phyloP scores from a whole-genome alignment of 2,329 filamentous ascomycete genomes.

The Claviceps monticola region DNA sequence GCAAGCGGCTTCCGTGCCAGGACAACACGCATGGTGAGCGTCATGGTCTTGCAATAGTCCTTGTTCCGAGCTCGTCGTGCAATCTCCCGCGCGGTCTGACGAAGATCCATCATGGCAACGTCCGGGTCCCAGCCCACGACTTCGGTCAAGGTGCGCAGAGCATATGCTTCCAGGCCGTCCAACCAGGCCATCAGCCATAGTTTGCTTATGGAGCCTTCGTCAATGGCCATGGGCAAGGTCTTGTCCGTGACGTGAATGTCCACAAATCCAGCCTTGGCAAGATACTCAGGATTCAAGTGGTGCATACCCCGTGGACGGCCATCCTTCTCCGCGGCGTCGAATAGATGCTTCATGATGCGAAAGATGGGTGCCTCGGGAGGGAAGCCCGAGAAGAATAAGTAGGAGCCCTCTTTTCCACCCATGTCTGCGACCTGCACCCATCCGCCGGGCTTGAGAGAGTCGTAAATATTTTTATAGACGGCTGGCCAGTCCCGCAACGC shows the following conservation, averaged over 20 bases:
- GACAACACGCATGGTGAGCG: slow-evolving; percentile 33
- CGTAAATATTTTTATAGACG: slow-evolving; percentile 38
- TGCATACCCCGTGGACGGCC: slow-evolving; percentile 30
- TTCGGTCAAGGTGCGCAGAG: slow-evolving; percentile 36
- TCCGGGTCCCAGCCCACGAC: slow-evolving; percentile 38
- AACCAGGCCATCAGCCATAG: slow-evolving; percentile 39
- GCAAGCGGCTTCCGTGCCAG: slow-evolving; percentile 35
- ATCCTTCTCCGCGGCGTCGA: slow-evolving; percentile 27
- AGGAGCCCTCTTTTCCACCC: slow-evolving; percentile 27
- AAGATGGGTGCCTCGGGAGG: slow-evolving; percentile 31
- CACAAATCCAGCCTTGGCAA: slow-evolving; percentile 36
- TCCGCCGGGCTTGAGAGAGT: slow-evolving; percentile 40
- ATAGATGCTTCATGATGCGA: slow-evolving; percentile 25
- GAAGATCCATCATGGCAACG: slow-evolving; percentile 32
- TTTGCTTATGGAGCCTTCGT: slow-evolving; percentile 33
- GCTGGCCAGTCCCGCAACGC: slow-evolving; percentile 42
- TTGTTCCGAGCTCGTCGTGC: slow-evolving; percentile 33
- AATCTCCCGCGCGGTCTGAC: slow-evolving; percentile 33
- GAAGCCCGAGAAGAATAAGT: slow-evolving; percentile 23
- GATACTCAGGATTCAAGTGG: slow-evolving; percentile 31
- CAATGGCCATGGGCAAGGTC: slow-evolving; percentile 32
- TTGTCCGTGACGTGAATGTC: slow-evolving; percentile 35
- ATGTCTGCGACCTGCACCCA: slow-evolving; percentile 44
- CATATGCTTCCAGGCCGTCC: slow-evolving; percentile 34
- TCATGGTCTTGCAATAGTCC: slow-evolving; percentile 26